phyloP scores from a whole-genome alignment of 345 rosid genomes.

The Passiflora organensis region DNA sequence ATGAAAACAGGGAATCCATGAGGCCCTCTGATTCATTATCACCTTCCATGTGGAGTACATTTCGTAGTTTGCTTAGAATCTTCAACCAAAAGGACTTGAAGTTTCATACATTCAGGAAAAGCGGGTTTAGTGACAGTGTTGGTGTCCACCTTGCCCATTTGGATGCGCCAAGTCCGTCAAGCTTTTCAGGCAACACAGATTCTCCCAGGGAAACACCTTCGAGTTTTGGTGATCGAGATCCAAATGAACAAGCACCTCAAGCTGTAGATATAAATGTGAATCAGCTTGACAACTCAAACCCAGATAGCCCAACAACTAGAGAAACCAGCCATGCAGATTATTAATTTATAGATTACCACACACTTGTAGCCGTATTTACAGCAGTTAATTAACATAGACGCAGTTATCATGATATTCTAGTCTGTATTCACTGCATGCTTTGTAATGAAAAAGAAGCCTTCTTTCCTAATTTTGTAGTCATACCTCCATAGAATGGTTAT shows the following conservation, averaged over 20 bases:
- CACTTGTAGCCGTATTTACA: neutral
- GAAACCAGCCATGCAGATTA: neutral
- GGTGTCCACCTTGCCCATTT: neutral
- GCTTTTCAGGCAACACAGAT: neutral
- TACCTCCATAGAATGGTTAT: no score
- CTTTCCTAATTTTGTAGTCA: no score
- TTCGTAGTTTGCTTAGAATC: slow-evolving; percentile 3
- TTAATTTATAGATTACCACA: neutral
- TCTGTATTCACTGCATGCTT: neutral
- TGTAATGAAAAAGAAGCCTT: neutral
- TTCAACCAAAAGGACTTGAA: slow-evolving; percentile 15
- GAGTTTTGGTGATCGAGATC: neutral
- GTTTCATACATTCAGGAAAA: slow-evolving; percentile 9
- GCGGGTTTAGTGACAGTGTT: neutral
- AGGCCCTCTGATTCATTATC: neutral
- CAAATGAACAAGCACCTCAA: neutral
- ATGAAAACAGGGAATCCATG: slow-evolving; percentile 3
- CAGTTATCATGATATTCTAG: neutral
- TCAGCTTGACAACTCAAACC: neutral
- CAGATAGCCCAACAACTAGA: slow-evolving; percentile 1
- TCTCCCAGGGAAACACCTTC: neutral
- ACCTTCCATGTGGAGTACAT: slow-evolving; percentile 3
- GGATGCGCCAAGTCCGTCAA: slow-evolving; percentile 4
- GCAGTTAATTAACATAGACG: neutral
- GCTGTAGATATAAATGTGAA: neutral